Percentiles rank a stretch among this genome's conserved stretches.
These are phyloP conservation scores for Vitis hybrid DNA, from an alignment of 177 flowering plant species.

Conservation along the genomic window DNA sequence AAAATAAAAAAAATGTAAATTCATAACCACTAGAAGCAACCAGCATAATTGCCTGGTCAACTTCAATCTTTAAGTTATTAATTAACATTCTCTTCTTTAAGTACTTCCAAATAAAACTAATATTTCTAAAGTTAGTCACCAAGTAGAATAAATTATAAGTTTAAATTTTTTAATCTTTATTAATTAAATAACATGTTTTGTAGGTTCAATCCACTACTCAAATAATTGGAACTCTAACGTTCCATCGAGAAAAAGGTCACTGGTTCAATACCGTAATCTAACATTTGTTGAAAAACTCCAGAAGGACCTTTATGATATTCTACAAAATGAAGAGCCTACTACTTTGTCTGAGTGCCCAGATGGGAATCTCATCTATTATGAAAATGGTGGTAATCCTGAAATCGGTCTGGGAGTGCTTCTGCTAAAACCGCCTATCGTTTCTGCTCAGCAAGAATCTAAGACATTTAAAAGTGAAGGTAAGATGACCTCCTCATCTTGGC, in stretches of 20 bases:
- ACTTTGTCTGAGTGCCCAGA: conserved; percentile 10
- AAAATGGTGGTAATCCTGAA: conserved; percentile 16
- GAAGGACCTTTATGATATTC: conserved; percentile 16
- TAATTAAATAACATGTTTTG: neutral
- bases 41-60: no score
- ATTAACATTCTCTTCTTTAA: no score
- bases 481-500: no score
- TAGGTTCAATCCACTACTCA: conserved; percentile 4
- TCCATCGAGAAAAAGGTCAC: conserved; percentile 19
- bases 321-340: conserved; percentile 13
- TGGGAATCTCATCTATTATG: conserved; percentile 18
- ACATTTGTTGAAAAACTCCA: conserved; percentile 22
- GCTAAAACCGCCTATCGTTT: conserved; percentile 12
- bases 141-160: no score
- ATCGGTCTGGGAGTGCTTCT: conserved; percentile 19
- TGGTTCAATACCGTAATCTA: neutral
- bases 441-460: conserved; percentile 9
- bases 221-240: conserved; percentile 11
- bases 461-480: no score
- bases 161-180: no score
- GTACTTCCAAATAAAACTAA: no score
- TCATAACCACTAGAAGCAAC: no score
- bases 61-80: no score
- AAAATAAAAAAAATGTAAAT: no score
- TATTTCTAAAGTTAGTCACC: no score